A percentile compares a stretch with the other conserved stretches of the same genome.
phyloP scores from a whole-genome alignment of 2,329 filamentous ascomycete genomes.

The Neopestalotiopsis rosae region DNA sequence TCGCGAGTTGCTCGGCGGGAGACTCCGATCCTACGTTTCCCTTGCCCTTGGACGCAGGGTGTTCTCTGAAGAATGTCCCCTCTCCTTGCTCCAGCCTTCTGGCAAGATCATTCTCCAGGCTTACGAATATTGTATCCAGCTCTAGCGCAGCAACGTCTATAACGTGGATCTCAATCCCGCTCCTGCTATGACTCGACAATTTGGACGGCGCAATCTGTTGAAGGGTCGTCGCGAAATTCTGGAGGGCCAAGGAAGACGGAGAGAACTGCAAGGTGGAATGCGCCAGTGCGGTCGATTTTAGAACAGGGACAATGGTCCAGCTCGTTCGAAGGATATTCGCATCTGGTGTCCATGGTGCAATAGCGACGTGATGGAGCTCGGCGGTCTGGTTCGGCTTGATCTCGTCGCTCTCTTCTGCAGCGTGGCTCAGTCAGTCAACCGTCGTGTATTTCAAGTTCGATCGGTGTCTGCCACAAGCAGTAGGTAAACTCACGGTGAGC shows the following conservation, averaged over 20 bases:
- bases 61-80: conserved; percentile 76
- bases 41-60: conserved; percentile 45
- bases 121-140: conserved; percentile 86
- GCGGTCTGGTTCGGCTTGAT: conserved; percentile 36
- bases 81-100: conserved; percentile 83
- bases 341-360: conserved; percentile 74
- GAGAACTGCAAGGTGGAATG: conserved; percentile 83
- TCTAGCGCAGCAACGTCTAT: conserved; percentile 81
- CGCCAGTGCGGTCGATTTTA: conserved; percentile 66
- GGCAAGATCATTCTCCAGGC: conserved; percentile 80
- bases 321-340: conserved; percentile 63
- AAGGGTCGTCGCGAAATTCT: conserved; percentile 77
- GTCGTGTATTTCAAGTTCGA: conserved; percentile 18
- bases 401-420: conserved; percentile 33
- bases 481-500: conserved; percentile 53
- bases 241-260: conserved; percentile 72
- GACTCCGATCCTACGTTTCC: conserved; percentile 35
- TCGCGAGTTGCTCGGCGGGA: conserved; percentile 63
- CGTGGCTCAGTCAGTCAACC: conserved; percentile 21
- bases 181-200: conserved; percentile 72
- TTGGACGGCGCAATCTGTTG: conserved; percentile 79
- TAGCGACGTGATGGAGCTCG: conserved; percentile 68
- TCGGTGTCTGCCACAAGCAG: conserved; percentile 17
- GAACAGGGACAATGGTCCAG: conserved; percentile 87
- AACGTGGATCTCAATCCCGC: conserved; percentile 82